Evolutionary conservation across 1,139 yeast genomes (phyloP).

Genomic region (Blastobotrys capitulatus): DNA sequence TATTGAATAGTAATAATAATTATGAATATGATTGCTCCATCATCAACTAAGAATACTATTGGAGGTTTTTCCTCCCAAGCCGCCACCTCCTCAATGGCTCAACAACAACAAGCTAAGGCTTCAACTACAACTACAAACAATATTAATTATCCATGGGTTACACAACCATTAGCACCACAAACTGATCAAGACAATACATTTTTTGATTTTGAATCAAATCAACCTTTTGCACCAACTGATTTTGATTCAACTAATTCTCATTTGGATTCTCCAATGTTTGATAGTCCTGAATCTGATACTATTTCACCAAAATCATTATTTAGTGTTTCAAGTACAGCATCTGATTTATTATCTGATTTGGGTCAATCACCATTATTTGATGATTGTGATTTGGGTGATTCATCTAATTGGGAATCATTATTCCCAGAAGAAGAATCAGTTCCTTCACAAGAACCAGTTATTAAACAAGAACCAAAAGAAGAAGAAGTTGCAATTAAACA

Average conservation of each 20-base stretch:
- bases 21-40: constrained; percentile 11
- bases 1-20: not conserved
- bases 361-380: constrained; percentile 35
- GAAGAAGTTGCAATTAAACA: not conserved
- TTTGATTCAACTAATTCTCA: not conserved
- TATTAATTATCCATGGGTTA: constrained; percentile 3
- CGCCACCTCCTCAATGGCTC: not conserved
- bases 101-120: too few species aligned
- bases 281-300: constrained; percentile 24
- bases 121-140: not conserved
- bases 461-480: not conserved
- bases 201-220: not conserved
- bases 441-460: not conserved
- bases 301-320: constrained; percentile 32
- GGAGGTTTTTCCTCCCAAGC: not conserved
- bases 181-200: constrained; percentile 3
- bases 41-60: not conserved
- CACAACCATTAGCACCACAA: constrained; percentile 10
- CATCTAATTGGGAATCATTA: constrained; percentile 32
- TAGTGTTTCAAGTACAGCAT: constrained; percentile 17
- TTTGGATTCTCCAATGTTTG: constrained; percentile 1
- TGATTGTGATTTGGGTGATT: constrained; percentile 29
- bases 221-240: not conserved
- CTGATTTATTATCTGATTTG: constrained; percentile 21
- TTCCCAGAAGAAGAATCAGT: constrained; percentile 19